Base-by-base conservation (phyloP, 805 yeast genomes). In the Pichia insulana region DNA sequence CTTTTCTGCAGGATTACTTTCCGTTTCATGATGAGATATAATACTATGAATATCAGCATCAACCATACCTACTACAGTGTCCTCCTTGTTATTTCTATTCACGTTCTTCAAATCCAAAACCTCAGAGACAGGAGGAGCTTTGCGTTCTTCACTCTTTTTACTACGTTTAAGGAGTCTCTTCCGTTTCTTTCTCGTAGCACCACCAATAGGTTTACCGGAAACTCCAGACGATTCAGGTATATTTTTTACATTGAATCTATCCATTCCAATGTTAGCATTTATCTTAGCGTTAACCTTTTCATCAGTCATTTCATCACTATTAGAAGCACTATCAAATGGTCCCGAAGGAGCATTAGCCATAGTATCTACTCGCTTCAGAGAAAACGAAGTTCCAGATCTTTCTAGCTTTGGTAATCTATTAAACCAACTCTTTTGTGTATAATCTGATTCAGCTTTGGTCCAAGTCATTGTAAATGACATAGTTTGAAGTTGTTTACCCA, bases 391-490 rank as follows among this genome's bases (percentile, higher is more conserved):
- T 7, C 88, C 83, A 12, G 69, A 65, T 42, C 73, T 75, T 41
- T 83, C 92, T 58, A 86, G 66, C 34, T 82, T 75, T 27, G 95
- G 96, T 52, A 90, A 71, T 61, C 96, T 78, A 41, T 79, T 73
- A 68, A 89, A 76, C 97, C 98, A 92, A 7, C 96, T 97, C 84
- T 25, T 83, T 68, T 7, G 80, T 70, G 35, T 17, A 73, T 50
- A 72, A 67, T 33, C 70, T 63, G 59, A 67, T 61, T 78, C 80
- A 19, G 75, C 77, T 22, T 77, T 75, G 17, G 96, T 87, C 58
- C 86, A 82, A 0, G 97, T 77, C 82, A 89, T 84, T 1, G 96
- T 84, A 53, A 90, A 76, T 2, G 96, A 86, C 80, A 92, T 84
- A 40, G 95, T 82, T 65, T 89, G 88, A 59, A 90, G 72, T 44